Base-by-base conservation (phyloP, 257 asterid genomes). In the Solanum bulbocastanum region DNA sequence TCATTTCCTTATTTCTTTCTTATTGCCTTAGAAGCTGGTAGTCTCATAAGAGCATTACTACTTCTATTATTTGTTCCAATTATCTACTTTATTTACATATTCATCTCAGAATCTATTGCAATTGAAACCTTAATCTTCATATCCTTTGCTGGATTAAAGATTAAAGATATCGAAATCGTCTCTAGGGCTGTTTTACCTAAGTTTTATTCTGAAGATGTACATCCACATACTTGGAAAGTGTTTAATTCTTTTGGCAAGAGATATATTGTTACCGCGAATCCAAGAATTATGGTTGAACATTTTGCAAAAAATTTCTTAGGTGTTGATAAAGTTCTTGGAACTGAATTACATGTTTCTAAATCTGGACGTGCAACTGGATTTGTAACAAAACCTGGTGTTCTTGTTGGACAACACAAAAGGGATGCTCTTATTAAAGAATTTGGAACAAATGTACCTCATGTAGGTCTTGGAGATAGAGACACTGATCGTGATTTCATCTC, bases 361-460 rank as follows among this genome's bases (percentile, higher is more conserved):
- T 90, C 92, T 23, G 98, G 98, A 33, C 94, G 94, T 56, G 96
- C 98, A 22, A 97, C 98, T 3, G 99, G 98, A 8, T 96, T 97
- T 13, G 94, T 96, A 49, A 89, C 73, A 92, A 91, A 88, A 37
- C 98, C 99, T 1, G 99, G 98, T 10, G 96, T 97, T 30, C 95
- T 96, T 32, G 94, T 94, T 4, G 98, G 98, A 37, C 93, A 91
- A 60, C 92, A 87, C 22, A 96, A 95, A 91, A 92, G 88, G 44
- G 86, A 42, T n/a, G 97, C 96, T 8, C 37, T 97, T 30, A 62
- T 94, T 3, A 89, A 87, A 8, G 99, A 97, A 87, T 93, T 93
- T 49, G 98, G 98, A 0, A 75, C 87, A 2, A 85, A 91, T 37
- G 87, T 92, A 82, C 99, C 98, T 14, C 94, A 97, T 93, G 85